Percentiles rank a stretch among this genome's conserved stretches.
Evolutionary conservation across 805 yeast genomes (phyloP).

Genomic region (Kuraishia floccosa): DNA sequence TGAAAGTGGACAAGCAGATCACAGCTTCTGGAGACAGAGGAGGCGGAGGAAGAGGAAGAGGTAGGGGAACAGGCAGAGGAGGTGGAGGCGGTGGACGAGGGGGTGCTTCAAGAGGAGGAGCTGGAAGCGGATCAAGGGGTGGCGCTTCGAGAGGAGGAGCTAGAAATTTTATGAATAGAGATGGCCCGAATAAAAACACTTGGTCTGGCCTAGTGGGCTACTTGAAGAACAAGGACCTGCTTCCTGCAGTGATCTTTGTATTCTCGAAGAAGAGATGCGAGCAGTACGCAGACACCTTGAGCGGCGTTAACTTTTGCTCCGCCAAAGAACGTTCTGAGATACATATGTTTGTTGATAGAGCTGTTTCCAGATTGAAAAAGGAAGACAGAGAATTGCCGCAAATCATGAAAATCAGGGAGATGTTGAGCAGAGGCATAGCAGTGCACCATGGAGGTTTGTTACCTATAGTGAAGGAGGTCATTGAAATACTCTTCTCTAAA

Average conservation of each 20-base stretch:
- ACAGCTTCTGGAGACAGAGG: conserved; percentile 14
- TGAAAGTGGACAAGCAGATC: conserved; percentile 22
- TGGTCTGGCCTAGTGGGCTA: conserved; percentile 68
- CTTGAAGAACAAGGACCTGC: conserved; percentile 52
- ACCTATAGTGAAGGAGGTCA: conserved; percentile 88
- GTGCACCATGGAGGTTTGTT: conserved; percentile 92
- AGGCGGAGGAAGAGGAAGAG: conserved; percentile 5
- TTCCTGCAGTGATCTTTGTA: conserved; percentile 90
- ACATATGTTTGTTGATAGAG: conserved; percentile 86
- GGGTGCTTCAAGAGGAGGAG: conserved; percentile 12
- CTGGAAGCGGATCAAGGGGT: conserved; percentile 14
- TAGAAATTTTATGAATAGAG: conserved; percentile 27
- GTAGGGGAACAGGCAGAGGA: conserved; percentile 10
- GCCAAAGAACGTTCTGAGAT: conserved; percentile 85
- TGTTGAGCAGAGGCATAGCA: conserved; percentile 85
- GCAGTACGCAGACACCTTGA: conserved; percentile 75
- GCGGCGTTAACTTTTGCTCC: conserved; percentile 66
- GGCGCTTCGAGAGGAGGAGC: conserved; percentile 10
- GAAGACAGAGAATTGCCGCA: conserved; percentile 90
- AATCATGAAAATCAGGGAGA: conserved; percentile 68
- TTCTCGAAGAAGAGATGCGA: conserved; percentile 92
- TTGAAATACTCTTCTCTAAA: conserved; percentile 83
- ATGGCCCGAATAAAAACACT: conserved; percentile 69
- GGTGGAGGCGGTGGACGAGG: conserved; percentile 10
- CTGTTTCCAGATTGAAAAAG: conserved; percentile 74